Evolutionary conservation across 2,329 filamentous ascomycete genomes (phyloP), one percentile per base, ranked within the genome.

Genomic region (Furcasterigmium furcatum): DNA sequence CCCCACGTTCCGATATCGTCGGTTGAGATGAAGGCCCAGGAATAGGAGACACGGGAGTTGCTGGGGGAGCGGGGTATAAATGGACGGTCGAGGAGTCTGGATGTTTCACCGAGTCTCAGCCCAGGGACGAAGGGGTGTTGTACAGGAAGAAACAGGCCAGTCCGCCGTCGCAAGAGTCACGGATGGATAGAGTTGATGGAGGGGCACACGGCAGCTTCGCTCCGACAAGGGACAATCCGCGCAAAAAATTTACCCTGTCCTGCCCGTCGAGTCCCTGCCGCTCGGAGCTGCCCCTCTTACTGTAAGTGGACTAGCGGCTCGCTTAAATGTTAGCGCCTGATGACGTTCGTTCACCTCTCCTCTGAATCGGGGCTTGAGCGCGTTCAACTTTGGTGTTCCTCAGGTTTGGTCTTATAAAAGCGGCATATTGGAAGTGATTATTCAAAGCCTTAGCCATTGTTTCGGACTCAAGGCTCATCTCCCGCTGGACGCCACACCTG

Each of bases 241-340:
- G 39, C 40, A 42, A 34, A n/a, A 42, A 42, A 42, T 22, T 32
- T 42, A 18, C 34, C 30, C 10, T 9, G n/a, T 20, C 18, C n/a
- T 10, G 24, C 19, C 34, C 9, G 19, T 19, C n/a, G 10, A 36
- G 34, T 19, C 34, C 34, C 34, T 36, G 34, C 18, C 34, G n/a
- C 34, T 18, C 34, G 34, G 14, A 20, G 29, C 24, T 45, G 35
- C 43, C 43, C 43, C 43, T 45, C 43, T 39, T 45, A 45, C 43
- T 30, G 8, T 9, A 30, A 38, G 10, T 3, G 18, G 35, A 7
- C 43, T 45, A 45, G 43, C 43, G 35, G 14, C 25, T 45, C 36
- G 43, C 24, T 45, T 45, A 32, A 13, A 8, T 16, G 6, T n/a
- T 39, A 19, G 20, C n/a, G 16, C 38, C 9, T 35, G 9, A 24